Conservation (phyloP, 73 alveolate species). For the Uronychia binucleata region DNA sequence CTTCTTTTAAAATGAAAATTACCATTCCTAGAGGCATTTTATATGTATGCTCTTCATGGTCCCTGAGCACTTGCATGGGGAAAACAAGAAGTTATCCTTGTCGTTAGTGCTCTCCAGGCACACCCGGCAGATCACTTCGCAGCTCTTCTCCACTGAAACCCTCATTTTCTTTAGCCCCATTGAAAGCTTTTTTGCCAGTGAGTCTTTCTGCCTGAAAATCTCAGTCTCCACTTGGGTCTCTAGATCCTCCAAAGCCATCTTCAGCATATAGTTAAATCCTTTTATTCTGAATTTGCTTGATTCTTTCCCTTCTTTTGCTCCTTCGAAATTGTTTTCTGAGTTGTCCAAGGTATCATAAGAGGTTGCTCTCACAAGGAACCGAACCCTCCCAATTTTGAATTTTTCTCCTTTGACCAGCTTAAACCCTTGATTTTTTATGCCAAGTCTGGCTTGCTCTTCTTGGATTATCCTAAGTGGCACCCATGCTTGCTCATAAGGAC, state of each 20-base stretch:
- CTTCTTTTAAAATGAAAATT: too few species aligned
- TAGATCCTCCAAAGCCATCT: not conserved
- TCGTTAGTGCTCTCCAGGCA: constrained; percentile 50
- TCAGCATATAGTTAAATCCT: not conserved
- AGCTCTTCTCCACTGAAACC: not conserved
- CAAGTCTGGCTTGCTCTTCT: not conserved
- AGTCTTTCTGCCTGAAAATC: not conserved
- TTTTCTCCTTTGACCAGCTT: constrained; percentile 45
- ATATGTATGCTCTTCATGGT: constrained; percentile 58
- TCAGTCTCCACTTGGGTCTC: not conserved
- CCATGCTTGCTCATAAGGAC: constrained; percentile 53
- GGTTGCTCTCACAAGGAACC: constrained; percentile 43
- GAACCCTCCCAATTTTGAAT: constrained; percentile 66
- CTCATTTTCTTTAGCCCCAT: too few species aligned
- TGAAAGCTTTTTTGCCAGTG: not conserved
- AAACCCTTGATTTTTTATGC: constrained; percentile 8
- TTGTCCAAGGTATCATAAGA: not conserved
- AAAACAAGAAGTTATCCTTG: constrained; percentile 41
- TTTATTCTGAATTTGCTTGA: too few species aligned
- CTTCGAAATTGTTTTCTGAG: too few species aligned
- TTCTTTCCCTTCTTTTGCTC: not conserved
- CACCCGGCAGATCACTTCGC: constrained; percentile 45
- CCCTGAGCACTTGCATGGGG: constrained; percentile 66
- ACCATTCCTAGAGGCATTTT: constrained; percentile 60
- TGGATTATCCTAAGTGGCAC: constrained; percentile 27